Base-by-base conservation (phyloP, 371 early-diverging fungal species). In the Mucor irregularis region DNA sequence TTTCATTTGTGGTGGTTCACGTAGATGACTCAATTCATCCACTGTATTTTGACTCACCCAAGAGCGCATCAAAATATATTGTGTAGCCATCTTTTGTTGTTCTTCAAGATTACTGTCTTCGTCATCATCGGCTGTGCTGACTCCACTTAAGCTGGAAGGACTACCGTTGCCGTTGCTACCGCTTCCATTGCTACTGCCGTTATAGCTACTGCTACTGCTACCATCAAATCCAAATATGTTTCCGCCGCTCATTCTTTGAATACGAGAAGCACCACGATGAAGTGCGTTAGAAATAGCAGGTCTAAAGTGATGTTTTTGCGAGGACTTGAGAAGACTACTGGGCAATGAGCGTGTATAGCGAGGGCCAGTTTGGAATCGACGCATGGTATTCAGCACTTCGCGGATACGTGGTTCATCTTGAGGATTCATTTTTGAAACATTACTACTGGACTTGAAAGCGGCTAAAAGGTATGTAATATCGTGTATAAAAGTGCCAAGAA, bases 391-490 rank as follows among this genome's bases (percentile, higher is more conserved):
- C 28, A 84, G 57, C 5, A 84, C 63, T 40, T 83, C 84, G 34
- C 63, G 72, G 8, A 84, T 74, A 7, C 85, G 70, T 6, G 75
- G 75, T 57, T 86, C 87, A 13, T 83, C 66, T 38, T 70, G 67
- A 0, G 82, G 71, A 46, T n/a, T 42, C 62, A 21, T 52, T 3
- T 10, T 13, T 13, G n/a, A 49, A 2, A 61, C 59, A 5, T 24
- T 30, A 11, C 42, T 44, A 17, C 47, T 64, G 7, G 30, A 49
- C 24, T 90, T 87, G 53, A 76, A 80, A 1, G 86, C 84, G 0
- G 89, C 90, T 5, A 83, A 37, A 11, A 91, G 66, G 55, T 92
- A 92, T 4, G 91, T 90, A 25, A 84, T 80, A 56, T 92, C 93
- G 66, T 90, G 89, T 19, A 90, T 86, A 62, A 89, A 84, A 1